phyloP scores from a whole-genome alignment of 805 yeast species.

The Monosporozyma yasuniensis region DNA sequence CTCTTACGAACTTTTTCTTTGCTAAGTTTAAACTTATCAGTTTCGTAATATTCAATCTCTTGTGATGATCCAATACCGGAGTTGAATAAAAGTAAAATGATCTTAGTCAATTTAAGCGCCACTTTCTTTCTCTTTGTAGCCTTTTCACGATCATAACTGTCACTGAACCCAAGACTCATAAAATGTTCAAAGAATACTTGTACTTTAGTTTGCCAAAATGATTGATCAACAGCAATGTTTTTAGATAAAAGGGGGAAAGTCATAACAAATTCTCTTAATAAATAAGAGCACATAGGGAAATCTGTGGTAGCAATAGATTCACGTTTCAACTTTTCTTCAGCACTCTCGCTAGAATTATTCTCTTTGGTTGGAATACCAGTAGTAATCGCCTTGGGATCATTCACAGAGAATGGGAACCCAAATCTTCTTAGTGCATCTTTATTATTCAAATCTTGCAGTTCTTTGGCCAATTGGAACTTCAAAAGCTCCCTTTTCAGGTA shows the following conservation, averaged over 20 bases:
- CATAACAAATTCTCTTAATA: constrained; percentile 52
- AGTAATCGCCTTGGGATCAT: constrained; percentile 33
- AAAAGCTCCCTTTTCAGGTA: constrained; percentile 77
- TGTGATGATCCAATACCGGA: constrained; percentile 59
- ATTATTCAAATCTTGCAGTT: constrained; percentile 50
- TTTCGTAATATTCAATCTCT: constrained; percentile 41
- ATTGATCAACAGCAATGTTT: constrained; percentile 36
- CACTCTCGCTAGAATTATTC: neutral
- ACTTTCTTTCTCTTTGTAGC: constrained; percentile 61
- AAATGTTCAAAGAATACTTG: constrained; percentile 79
- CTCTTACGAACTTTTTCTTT: constrained; percentile 25
- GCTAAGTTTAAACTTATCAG: constrained; percentile 25
- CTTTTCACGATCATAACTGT: constrained; percentile 67
- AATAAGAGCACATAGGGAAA: constrained; percentile 62
- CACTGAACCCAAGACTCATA: constrained; percentile 60
- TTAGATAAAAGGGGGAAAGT: constrained; percentile 67
- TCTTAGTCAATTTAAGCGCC: constrained; percentile 50
- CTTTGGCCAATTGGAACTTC: constrained; percentile 50
- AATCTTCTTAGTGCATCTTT: constrained; percentile 55
- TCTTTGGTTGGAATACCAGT: neutral
- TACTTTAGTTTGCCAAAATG: constrained; percentile 72
- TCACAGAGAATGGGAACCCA: constrained; percentile 65
- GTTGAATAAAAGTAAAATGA: constrained; percentile 60
- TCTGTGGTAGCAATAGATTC: constrained; percentile 17
- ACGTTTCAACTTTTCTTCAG: neutral